Base-by-base conservation (phyloP, 225 moss, liverwort and hornwort species). In the Physcomitrellopsis africana region DNA sequence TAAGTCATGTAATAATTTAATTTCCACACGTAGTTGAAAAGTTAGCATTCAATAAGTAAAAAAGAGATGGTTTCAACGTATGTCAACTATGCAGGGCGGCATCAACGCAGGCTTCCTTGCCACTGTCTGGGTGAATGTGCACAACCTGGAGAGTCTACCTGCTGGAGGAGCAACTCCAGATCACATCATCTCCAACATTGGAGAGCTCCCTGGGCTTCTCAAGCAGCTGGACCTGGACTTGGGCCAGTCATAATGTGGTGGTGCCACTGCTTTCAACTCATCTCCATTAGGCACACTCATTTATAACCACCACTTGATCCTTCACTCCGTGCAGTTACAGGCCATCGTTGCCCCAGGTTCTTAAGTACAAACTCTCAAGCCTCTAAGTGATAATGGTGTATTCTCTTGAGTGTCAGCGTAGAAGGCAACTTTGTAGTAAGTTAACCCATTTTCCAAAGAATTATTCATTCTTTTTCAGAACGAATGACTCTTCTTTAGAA, bases 111-210 rank as follows among this genome's bases (percentile, higher is more conserved):
- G 91, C 0, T 93, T 97, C 47, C 76, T 93, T 65, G 79, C 90
- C 60, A 89, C 97, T 0, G 85, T 97, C 7, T 97, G 97, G 97
- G 91, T 97, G 13, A 97, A 97, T 68, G 73, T 94, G 16, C 89
- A 90, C 68, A 90, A 90, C 37, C 74, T 83, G 57, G 87, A 87
- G 59, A 72, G 58, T 12, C 51, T 76, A 11, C 90, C 91, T 43
- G 52, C 52, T 46, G 83, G 82, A 69, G 81, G 77, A 51, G 70
- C 85, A 67, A 73, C 76, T 18, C 97, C 97, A 11, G 84, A 87
- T 78, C 81, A 90, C 66, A 70, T 81, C 18, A 92, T 97, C 63
- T 72, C 87, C 67, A 90, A 67, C 71, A 92, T 97, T 56, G 73
- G 75, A 49, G 94, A 93, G 74, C 89, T 97, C 69, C 82, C 82